Conservation (phyloP, 345 rosid genomes). For the Citrus glauca region DNA sequence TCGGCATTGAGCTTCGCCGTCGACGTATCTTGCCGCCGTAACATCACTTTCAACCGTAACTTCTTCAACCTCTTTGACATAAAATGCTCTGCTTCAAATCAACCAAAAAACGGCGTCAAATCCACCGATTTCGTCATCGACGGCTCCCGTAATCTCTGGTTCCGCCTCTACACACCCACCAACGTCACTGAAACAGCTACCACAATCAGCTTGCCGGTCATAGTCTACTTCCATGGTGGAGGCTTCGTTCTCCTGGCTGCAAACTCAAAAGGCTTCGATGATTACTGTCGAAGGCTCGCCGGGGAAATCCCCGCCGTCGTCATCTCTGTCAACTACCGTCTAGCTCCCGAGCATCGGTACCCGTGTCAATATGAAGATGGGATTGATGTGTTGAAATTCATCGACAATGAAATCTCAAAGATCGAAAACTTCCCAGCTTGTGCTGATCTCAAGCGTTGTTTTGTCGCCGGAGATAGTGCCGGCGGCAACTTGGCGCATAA, state of each 20-base stretch:
- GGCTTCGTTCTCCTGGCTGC: background rate
- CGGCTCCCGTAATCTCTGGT: slow-evolving; percentile 22
- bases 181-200: background rate
- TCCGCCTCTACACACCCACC: slow-evolving; percentile 26
- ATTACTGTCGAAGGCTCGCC: slow-evolving; percentile 1
- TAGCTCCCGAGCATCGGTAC: slow-evolving; percentile 23
- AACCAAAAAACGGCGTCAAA: slow-evolving; percentile 6
- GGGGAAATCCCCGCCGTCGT: background rate
- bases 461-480: slow-evolving; percentile 25
- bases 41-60: slow-evolving; percentile 17
- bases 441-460: slow-evolving; percentile 7
- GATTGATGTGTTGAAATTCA: background rate
- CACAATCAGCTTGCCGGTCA: slow-evolving; percentile 14
- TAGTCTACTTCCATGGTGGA: slow-evolving; percentile 20
- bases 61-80: slow-evolving; percentile 14
- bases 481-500: slow-evolving; percentile 33
- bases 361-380: slow-evolving; percentile 25
- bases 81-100: slow-evolving; percentile 13
- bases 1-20: background rate
- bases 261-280: background rate
- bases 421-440: background rate
- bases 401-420: background rate
- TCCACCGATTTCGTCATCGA: slow-evolving; percentile 19
- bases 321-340: slow-evolving; percentile 6
- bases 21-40: slow-evolving; percentile 1